Base-by-base conservation (phyloP, 2,329 filamentous ascomycete genomes). In the Stagonosporopsis chrysanthemi region DNA sequence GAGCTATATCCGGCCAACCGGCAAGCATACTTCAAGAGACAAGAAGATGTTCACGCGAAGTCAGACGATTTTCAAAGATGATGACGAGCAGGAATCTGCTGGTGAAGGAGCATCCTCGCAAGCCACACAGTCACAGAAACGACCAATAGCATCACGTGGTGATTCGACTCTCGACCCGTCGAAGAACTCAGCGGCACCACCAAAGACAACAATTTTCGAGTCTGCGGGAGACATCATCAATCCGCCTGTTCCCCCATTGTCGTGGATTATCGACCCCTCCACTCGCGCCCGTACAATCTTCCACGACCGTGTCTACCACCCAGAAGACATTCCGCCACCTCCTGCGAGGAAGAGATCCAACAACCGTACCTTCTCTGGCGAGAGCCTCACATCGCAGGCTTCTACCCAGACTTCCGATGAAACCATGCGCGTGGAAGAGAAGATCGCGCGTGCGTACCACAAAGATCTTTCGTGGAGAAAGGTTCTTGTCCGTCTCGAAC, bases 361-460 rank as follows among this genome's bases (percentile, higher is more conserved):
- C 35, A 67, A 62, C 1, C 76, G 76, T 6, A 74, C 71, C 0
- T 77, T 78, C 50, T 80, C 76, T 17, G 74, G 68, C 36, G 77
- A 78, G 1, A 70, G 66, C 39, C 46, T 47, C n/a, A 54, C 35
- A 19, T 72, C 72, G 17, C 65, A 69, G 36, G n/a, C 58, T 2
- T 72, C 70, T 15, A 56, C 61, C n/a, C 57, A 52, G 0, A 70
- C 63, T 41, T 71, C 75, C 14, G 74, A 80, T 33, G 79, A 83
- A 7, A 86, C 88, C 9, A 93, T 98, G 87, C 91, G 90, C 61
- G 92, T 98, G 0, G 95, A 99, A 76, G 95, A 99, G 76, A 98
- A 97, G 78, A 99, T 99, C 65, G 95, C 95, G 1, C 86, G 95
- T 43, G 95, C 92, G 14, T 99, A 99, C 78, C 95, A 99, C 75